Evolutionary conservation across 345 rosid genomes (phyloP), one percentile per base, ranked within the genome.

Genomic region (Erysimum cheiranthoides): DNA sequence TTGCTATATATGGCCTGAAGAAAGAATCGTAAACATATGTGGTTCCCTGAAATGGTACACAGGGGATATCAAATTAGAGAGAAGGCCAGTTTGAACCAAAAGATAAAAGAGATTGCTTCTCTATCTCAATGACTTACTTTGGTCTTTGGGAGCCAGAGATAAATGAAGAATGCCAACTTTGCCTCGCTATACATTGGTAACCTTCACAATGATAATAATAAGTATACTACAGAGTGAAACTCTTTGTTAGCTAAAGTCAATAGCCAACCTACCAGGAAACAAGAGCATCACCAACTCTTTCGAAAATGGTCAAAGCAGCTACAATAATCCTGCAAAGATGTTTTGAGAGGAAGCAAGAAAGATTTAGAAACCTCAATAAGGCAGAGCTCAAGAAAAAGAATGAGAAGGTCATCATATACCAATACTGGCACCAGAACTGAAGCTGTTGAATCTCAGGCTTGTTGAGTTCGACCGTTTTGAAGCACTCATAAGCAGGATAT

Each of bases 401-500:
- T 5, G 39, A 54, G 10, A n/a, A 73, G 18, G 6, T 11, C 0
- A 47, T 77, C 4, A 42, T 21, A 27, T 84, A 87, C 97, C 97
- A 92, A 72, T 92, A 94, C 10, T 83, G 95, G 81, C 96, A 92
- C 96, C 96, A 89, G 74, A 90, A 89, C 13, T 76, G 75, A 34
- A 90, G 88, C 18, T 87, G 84, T 68, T 78, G 82, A 61, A 74
- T 77, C 53, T 83, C 88, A 36, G 84, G 84, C 58, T 68, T 75
- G 50, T 78, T 85, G 61, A 82, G 83, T 84, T 90, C 92, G 11
- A 84, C 87, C 0, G 73, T 75, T 67, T 92, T 94, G 34, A 79
- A 85, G 34, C 98, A 94, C 46, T 90, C 83, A 35, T 86, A 90
- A 21, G 95, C 97, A 0, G 95, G 97, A 70, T 90, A 92, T 13